Conservation (phyloP, 2,329 filamentous ascomycete genomes). For the Keithomyces neogunnii region DNA sequence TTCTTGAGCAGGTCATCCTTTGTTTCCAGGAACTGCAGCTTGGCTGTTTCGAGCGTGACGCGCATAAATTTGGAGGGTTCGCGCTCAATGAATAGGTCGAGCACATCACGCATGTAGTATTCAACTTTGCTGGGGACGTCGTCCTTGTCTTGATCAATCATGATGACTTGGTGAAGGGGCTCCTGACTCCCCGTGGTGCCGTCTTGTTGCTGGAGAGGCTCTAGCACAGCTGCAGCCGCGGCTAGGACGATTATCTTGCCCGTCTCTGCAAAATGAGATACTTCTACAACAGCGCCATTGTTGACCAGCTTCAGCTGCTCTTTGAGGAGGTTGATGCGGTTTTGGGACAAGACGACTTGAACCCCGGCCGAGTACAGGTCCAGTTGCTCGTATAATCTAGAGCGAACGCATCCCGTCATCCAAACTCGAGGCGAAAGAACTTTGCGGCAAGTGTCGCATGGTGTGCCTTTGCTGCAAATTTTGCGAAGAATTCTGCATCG, state of each 20-base stretch:
- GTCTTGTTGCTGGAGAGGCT: slow-evolving; percentile 27
- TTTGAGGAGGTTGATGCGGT: slow-evolving; percentile 48
- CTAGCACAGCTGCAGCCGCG: slow-evolving; percentile 22
- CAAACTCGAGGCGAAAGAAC: slow-evolving; percentile 57
- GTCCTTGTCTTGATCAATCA: slow-evolving; percentile 54
- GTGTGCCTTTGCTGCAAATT: slow-evolving; percentile 55
- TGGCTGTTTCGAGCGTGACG: slow-evolving; percentile 47
- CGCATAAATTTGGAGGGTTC: slow-evolving; percentile 54
- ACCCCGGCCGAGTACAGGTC: slow-evolving; percentile 57
- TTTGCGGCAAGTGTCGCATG: slow-evolving; percentile 55
- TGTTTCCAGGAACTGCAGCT: slow-evolving; percentile 34
- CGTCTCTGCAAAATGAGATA: slow-evolving; percentile 49
- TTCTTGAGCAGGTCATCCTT: slow-evolving; percentile 48
- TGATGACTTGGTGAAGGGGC: slow-evolving; percentile 30
- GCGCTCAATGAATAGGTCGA: slow-evolving; percentile 48
- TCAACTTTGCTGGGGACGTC: slow-evolving; percentile 53
- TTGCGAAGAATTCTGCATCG: slow-evolving; percentile 58
- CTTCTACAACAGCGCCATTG: slow-evolving; percentile 43
- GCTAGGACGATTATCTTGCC: slow-evolving; percentile 33
- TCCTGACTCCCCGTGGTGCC: slow-evolving; percentile 23
- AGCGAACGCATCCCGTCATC: slow-evolving; percentile 55
- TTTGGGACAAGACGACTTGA: slow-evolving; percentile 53
- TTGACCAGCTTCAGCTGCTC: slow-evolving; percentile 39
- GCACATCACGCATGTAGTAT: slow-evolving; percentile 49
- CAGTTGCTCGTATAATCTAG: slow-evolving; percentile 51